phyloP scores from a whole-genome alignment of 2,329 filamentous ascomycete genomes.

The Hypoxylon sp. region DNA sequence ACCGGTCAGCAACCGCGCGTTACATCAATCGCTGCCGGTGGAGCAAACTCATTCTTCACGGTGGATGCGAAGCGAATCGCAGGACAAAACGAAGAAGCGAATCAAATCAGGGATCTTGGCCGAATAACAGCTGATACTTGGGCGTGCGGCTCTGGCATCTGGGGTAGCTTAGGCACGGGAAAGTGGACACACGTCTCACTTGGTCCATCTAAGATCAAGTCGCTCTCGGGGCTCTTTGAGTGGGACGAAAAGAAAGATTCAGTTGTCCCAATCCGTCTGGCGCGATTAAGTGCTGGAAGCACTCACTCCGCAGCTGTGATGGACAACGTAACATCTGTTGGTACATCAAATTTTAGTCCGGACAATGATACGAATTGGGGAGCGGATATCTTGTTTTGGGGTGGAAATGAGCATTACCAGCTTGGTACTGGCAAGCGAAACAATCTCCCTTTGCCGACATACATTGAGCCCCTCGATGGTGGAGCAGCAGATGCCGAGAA shows the following conservation, averaged over 20 bases:
- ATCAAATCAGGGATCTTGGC: constrained; percentile 61
- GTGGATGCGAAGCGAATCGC: constrained; percentile 80
- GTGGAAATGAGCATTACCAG: constrained; percentile 94
- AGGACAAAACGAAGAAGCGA: constrained; percentile 56
- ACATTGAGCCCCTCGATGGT: constrained; percentile 83
- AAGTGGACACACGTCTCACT: constrained; percentile 90
- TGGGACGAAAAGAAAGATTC: constrained; percentile 81
- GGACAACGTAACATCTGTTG: constrained; percentile 81
- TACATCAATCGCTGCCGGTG: constrained; percentile 86
- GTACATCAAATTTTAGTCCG: constrained; percentile 64
- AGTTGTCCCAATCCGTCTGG: constrained; percentile 83
- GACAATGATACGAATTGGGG: constrained; percentile 88
- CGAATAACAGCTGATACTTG: constrained; percentile 82
- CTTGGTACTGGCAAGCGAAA: constrained; percentile 91
- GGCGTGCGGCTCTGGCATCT: constrained; percentile 88
- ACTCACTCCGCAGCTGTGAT: constrained; percentile 88
- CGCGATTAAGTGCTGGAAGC: constrained; percentile 79
- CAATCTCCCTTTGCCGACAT: constrained; percentile 81
- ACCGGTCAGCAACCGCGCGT: constrained; percentile 75
- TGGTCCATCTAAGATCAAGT: constrained; percentile 83
- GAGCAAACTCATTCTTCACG: constrained; percentile 88
- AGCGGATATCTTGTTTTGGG: constrained; percentile 92
- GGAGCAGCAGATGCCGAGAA: constrained; percentile 69
- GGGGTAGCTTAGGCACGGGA: constrained; percentile 85
- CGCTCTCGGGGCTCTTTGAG: constrained; percentile 86